Evolutionary conservation across 2,329 filamentous ascomycete genomes (phyloP), one percentile per base, ranked within the genome.

Genomic region (Pyrenophora teres): DNA sequence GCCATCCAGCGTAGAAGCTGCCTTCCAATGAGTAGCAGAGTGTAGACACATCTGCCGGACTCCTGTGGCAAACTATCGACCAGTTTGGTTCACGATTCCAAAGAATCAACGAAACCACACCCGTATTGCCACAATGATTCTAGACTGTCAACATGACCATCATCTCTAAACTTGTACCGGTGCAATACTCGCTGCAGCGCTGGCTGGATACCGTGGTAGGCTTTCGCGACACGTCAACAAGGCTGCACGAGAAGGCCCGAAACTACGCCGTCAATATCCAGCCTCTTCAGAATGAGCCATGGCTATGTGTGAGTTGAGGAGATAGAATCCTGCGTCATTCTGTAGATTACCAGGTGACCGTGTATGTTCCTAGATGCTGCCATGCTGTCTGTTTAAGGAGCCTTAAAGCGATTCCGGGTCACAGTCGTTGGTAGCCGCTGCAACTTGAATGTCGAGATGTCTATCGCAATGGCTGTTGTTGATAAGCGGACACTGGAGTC

Each of bases 271-370:
- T 21, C 36, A 23, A 23, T 30, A 41, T 38, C 38, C 30, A 18
- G 33, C 21, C 38, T 19, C 38, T 25, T 49, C 33, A 19, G 42
- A 27, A 31, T 15, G n/a, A 41, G 31, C 38, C 31, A 50, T 18
- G 18, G 30, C 7, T n/a, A 13, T 30, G 16, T 27, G 8, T n/a
- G 30, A 46, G n/a, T 40, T 40, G 27, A 25, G n/a, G 32, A 41
- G 25, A 30, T 10, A 21, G 13, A 25, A 27, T 19, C 33, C 45
- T 30, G 50, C 37, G 42, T 46, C 40, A 18, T 37, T 27, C 31
- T 35, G 21, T 43, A 21, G 25, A 48, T 42, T 40, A 53, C 50
- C 53, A 38, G 38, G 50, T 44, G 38, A 43, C 39, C 39, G 53
- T 41, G 21, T 23, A 45, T 31, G 18, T 43, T 35, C 41, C 33